These are phyloP conservation scores for Podospora didyma DNA, from an alignment of 495 filamentous ascomycete genomes.

Conservation along the genomic window DNA sequence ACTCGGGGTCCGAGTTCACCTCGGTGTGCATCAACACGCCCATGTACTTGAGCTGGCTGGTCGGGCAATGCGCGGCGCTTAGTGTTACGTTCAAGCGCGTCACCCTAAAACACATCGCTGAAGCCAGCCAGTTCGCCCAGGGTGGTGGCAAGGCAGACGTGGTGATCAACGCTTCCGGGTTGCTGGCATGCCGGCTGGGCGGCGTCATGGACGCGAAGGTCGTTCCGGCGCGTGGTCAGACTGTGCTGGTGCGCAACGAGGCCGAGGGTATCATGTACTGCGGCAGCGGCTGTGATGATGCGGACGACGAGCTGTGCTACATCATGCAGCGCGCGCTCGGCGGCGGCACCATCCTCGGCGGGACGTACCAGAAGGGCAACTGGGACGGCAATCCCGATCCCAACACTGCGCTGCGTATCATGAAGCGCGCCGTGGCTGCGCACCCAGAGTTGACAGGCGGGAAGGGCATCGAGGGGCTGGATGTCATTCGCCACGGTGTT, in stretches of 20 bases:
- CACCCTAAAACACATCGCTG: constrained; percentile 61
- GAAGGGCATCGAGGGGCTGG: constrained; percentile 71
- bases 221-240: constrained; percentile 78
- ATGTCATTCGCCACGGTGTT: constrained; percentile 85
- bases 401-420: constrained; percentile 78
- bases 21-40: constrained; percentile 90
- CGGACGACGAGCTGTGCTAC: constrained; percentile 74
- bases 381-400: constrained; percentile 83
- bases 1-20: constrained; percentile 67
- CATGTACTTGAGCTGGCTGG: constrained; percentile 81
- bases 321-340: constrained; percentile 87
- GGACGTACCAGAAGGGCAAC: constrained; percentile 75
- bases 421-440: constrained; percentile 73
- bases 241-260: constrained; percentile 82
- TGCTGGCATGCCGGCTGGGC: constrained; percentile 68
- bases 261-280: constrained; percentile 60
- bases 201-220: constrained; percentile 77
- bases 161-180: constrained; percentile 83
- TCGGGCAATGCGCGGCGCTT: constrained; percentile 66
- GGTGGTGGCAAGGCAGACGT: constrained; percentile 60
- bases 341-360: constrained; percentile 76
- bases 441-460: constrained; percentile 72
- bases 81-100: constrained; percentile 63
- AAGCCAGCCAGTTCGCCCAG: constrained; percentile 64
- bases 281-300: constrained; percentile 76